Evolutionary conservation across 2,329 filamentous ascomycete species (phyloP).

Genomic region (Botrytis hyacinthi): DNA sequence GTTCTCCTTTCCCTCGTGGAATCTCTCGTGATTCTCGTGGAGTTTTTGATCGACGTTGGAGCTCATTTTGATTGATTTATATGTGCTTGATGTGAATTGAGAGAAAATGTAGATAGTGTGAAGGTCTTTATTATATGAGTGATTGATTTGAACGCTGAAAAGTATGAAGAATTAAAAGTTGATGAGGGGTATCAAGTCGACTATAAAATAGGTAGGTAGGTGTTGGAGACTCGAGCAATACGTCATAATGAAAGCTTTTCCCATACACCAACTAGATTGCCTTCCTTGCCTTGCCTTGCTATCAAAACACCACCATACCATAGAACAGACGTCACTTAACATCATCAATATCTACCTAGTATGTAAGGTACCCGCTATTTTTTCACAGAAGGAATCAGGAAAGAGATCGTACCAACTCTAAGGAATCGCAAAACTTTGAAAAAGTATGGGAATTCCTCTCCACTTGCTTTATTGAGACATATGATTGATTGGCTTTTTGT

Average conservation of each 20-base stretch:
- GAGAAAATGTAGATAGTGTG: neutral
- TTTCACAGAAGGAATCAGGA: neutral
- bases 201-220: conserved; percentile 17
- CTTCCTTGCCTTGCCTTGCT: conserved; percentile 1
- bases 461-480: neutral
- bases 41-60: conserved; percentile 59
- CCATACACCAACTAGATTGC: neutral
- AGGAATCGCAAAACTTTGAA: neutral
- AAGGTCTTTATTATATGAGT: neutral
- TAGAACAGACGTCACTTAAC: conserved; percentile 14
- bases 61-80: conserved; percentile 28
- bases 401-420: neutral
- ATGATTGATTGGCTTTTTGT: conserved; percentile 4
- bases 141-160: neutral
- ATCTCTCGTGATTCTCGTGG: conserved; percentile 75
- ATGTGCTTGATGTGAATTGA: neutral
- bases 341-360: neutral
- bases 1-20: conserved; percentile 68
- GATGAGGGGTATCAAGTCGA: neutral
- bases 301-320: conserved; percentile 6
- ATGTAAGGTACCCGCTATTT: conserved; percentile 18
- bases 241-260: conserved; percentile 19
- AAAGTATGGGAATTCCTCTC: neutral
- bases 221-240: neutral
- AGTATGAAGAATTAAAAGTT: neutral